Base-by-base conservation (phyloP, 2,329 filamentous ascomycete species). In the Pezicula neosporulosa region DNA sequence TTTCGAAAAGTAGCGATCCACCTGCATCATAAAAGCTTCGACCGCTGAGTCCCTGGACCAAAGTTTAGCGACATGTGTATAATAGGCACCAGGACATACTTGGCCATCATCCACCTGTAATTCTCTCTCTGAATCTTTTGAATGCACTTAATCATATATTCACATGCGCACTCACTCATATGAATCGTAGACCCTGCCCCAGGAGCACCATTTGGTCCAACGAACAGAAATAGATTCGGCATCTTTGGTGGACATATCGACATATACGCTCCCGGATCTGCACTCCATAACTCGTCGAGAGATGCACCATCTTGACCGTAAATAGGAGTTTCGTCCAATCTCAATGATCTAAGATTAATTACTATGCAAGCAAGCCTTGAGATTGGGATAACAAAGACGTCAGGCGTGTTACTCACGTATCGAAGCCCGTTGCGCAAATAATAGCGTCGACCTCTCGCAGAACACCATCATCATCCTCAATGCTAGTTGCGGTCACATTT, bases 101-200 rank as follows among this genome's bases (percentile, higher is more conserved):
- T 36, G 33, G 33, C 9, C 33, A 36, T 51, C 47, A 48, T 48
- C 15, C 15, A 41, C 21, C 18, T 9, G 36, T 19, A 7, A 24
- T 48, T 12, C 24, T 48, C 46, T 42, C 21, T 33, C 36, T 48
- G 46, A 10, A 48, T 9, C 46, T 48, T 48, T 7, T n/a, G 35
- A 28, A 48, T 28, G 8, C 19, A 39, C 24, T 39, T 35, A 36
- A 42, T 28, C 7, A 48, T 42, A 24, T 48, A 48, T 41, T 42
- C 46, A 13, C 13, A 10, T 6, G 16, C 46, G 6, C 13, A 10
- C 19, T 48, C 46, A 16, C 35, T 13, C 8, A 48, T 30, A 16
- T 9, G 8, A 28, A 18, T 42, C 8, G n/a, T 18, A 6, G 19
- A 37, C 13, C 46, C 46, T 9, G 46, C 24, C 8, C 12, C 12